Base-by-base conservation (phyloP, 2,329 filamentous ascomycete genomes). In the Teratosphaeriaceae sp. region DNA sequence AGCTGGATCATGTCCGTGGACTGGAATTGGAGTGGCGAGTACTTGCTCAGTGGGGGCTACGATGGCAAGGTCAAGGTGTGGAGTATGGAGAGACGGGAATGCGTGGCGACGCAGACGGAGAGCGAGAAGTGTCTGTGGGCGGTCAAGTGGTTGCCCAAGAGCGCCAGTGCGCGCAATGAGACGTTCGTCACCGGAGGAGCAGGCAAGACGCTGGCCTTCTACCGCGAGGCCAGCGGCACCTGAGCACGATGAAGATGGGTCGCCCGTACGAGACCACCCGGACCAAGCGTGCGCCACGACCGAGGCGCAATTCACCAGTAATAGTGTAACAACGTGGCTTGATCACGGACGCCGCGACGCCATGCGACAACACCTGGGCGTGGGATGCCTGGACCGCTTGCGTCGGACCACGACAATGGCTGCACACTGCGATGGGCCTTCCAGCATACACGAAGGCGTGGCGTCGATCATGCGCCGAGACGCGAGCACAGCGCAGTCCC, bases 11-110 rank as follows among this genome's bases (percentile, higher is more conserved):
- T 90, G 48, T 84, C 84, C 23, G 72, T 97, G 33, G 88, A 95
- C 62, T 98, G 90, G 88, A 97, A 84, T 63, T 79, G 86, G 58
- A 94, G 85, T 3, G 92, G 92, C 37, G 90, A 97, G 66, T 95
- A 86, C 63, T 71, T 98, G 11, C 73, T 97, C 2, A 94, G 85
- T 58, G 87, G 88, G 71, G 46, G 43, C 3, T 88, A 94, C 63
- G 89, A 97, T 60, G 90, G 92, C 27, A 96, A 94, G 65, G 87
- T 85, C 47, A 96, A 95, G 66, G 85, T 97, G 22, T 98, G 92
- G 92, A 90, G 87, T 22, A 78, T 96, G 46, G 88, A 95, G 56
- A 78, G 82, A 24, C 78, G 80, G 44, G 74, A 75, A 3, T 97
- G 92, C 61, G 92, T 98, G 34, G 88, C 90, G 11, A 98, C 92